Percentiles rank a stretch among this genome's conserved stretches.
phyloP scores from a whole-genome alignment of 2,329 filamentous ascomycete genomes.

The Monosporascus cannonballus region DNA sequence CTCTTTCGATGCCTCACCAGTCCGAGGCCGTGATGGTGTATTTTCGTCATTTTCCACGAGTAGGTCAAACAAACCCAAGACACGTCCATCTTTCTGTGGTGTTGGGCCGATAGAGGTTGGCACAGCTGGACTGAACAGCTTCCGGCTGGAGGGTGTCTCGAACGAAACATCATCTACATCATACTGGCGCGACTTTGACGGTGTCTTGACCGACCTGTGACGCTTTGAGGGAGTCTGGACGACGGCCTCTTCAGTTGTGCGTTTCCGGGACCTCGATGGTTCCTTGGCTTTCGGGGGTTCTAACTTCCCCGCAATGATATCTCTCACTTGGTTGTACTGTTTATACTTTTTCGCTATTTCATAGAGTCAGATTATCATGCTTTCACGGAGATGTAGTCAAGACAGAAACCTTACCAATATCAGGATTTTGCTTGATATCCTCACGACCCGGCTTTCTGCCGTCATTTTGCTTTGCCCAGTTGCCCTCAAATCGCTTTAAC shows the following conservation, averaged over 20 bases:
- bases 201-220: conserved; percentile 39
- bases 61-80: conserved; percentile 72
- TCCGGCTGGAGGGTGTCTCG: conserved; percentile 51
- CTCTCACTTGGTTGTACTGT: conserved; percentile 62
- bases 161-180: conserved; percentile 32
- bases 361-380: background rate
- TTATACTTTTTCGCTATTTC: conserved; percentile 65
- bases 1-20: conserved; percentile 32
- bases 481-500: conserved; percentile 68
- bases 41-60: conserved; percentile 45
- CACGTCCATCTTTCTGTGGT: conserved; percentile 70
- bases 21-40: conserved; percentile 41
- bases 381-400: background rate
- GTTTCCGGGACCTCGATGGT: conserved; percentile 33
- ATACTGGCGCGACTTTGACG: conserved; percentile 32
- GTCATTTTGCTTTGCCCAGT: conserved; percentile 55
- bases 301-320: conserved; percentile 50
- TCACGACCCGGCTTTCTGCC: conserved; percentile 65
- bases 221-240: conserved; percentile 48
- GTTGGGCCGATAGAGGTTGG: conserved; percentile 68
- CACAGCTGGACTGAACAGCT: conserved; percentile 52
- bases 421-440: conserved; percentile 69
- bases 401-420: conserved; percentile 52
- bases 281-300: conserved; percentile 32
- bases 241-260: conserved; percentile 29